phyloP scores from a whole-genome alignment of 768 basidiomycete species.

The Holtermannia corniformis region DNA sequence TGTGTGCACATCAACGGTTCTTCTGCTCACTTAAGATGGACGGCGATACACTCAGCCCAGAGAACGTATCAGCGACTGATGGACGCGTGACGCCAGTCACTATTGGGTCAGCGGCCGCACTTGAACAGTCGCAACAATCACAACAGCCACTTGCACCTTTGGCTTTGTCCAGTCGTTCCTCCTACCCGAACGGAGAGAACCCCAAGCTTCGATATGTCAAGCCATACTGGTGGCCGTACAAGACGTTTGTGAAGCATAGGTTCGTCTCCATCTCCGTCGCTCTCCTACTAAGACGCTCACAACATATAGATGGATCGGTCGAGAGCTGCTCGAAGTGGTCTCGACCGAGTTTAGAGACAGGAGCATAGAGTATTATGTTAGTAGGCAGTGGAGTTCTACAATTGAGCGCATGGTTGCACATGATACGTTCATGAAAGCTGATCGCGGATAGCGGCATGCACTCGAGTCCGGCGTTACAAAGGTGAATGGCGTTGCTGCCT shows the following conservation, averaged over 20 bases:
- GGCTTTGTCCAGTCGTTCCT: background rate
- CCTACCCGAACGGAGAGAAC: constrained; percentile 30
- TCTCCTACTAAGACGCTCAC: too few relatives aligned
- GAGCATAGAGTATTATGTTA: constrained; percentile 89
- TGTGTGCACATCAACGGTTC: background rate
- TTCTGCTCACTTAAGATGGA: background rate
- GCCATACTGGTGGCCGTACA: constrained; percentile 86
- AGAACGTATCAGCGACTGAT: background rate
- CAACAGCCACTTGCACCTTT: too few relatives aligned
- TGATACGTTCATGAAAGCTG: constrained; percentile 12
- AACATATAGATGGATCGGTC: constrained; percentile 62
- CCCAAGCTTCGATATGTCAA: constrained; percentile 65
- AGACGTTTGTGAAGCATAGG: constrained; percentile 81
- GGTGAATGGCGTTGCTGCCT: constrained; percentile 80
- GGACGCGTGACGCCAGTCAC: background rate
- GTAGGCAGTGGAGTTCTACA: too few relatives aligned
- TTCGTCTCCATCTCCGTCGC: too few relatives aligned
- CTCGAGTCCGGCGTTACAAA: constrained; percentile 92
- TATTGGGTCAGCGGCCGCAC: too few relatives aligned
- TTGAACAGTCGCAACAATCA: too few relatives aligned
- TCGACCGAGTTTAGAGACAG: constrained; percentile 90
- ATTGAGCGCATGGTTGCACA: too few relatives aligned
- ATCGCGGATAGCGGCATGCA: constrained; percentile 50
- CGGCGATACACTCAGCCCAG: background rate
- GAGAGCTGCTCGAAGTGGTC: constrained; percentile 81